These are phyloP conservation scores for Candida succiphila DNA, from an alignment of 805 yeast genomes.

Conservation along the genomic window DNA sequence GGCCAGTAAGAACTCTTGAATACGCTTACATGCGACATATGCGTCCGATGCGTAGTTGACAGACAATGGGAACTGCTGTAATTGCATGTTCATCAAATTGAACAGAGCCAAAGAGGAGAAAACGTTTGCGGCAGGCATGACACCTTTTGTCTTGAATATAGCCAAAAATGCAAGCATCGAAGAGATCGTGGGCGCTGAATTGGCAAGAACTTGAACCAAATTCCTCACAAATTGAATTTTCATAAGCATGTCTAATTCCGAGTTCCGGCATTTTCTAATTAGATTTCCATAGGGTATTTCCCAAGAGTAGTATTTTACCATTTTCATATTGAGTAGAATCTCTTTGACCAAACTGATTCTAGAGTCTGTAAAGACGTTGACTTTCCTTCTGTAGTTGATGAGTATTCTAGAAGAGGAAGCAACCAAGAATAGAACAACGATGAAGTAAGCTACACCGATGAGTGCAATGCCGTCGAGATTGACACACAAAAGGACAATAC, in stretches of 20 bases:
- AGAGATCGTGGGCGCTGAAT: constrained; percentile 58
- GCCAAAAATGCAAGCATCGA: constrained; percentile 51
- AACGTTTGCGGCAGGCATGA: constrained; percentile 47
- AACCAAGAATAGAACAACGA: constrained; percentile 39
- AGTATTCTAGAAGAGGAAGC: constrained; percentile 39
- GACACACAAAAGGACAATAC: constrained; percentile 52
- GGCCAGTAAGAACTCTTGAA: constrained; percentile 39
- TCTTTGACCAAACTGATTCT: constrained; percentile 75
- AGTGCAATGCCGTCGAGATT: constrained; percentile 68
- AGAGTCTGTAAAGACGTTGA: constrained; percentile 59
- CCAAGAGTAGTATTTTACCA: constrained; percentile 88
- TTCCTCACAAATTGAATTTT: constrained; percentile 59
- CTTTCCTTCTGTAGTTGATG: constrained; percentile 43
- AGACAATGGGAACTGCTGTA: constrained; percentile 63
- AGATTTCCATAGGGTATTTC: constrained; percentile 63
- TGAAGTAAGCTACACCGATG: constrained; percentile 53
- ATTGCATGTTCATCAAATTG: constrained; percentile 48
- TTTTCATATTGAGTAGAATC: constrained; percentile 64
- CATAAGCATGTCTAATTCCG: constrained; percentile 54
- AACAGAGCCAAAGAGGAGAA: constrained; percentile 67
- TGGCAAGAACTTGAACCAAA: constrained; percentile 51
- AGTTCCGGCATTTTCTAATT: constrained; percentile 43
- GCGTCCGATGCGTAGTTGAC: constrained; percentile 64
- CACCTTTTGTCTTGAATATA: constrained; percentile 25
- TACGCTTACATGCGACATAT: constrained; percentile 45